Evolutionary conservation across 768 basidiomycete genomes (phyloP).

Genomic region (Mrakia hoshinonis): DNA sequence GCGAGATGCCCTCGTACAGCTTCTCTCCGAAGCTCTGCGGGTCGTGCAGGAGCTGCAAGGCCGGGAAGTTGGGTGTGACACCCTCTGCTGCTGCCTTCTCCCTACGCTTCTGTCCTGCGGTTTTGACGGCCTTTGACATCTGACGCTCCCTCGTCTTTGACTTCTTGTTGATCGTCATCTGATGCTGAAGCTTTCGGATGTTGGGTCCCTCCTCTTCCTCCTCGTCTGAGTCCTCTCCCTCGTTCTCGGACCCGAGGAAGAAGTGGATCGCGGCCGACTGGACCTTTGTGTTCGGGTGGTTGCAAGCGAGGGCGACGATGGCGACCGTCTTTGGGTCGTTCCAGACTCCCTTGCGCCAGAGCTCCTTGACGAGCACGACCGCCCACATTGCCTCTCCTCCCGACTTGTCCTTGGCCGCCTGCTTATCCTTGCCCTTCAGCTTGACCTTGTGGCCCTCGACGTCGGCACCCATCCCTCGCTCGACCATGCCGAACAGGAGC

Average conservation of each 20-base stretch:
- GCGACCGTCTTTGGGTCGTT: slow-evolving; percentile 85
- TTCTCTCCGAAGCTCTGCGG: slow-evolving; percentile 93
- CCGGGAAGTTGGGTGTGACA: slow-evolving; percentile 63
- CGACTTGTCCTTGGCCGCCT: slow-evolving; percentile 34
- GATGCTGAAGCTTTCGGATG: slow-evolving; percentile 68
- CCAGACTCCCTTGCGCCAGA: slow-evolving; percentile 92
- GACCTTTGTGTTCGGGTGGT: slow-evolving; percentile 87
- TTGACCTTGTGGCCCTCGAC: slow-evolving; percentile 75
- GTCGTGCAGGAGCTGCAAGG: slow-evolving; percentile 83
- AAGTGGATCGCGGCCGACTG: slow-evolving; percentile 91
- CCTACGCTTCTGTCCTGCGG: slow-evolving; percentile 38
- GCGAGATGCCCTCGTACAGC: slow-evolving; percentile 71
- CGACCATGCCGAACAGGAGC: slow-evolving; percentile 92
- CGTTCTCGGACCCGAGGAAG: slow-evolving; percentile 71
- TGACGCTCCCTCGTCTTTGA: slow-evolving; percentile 73
- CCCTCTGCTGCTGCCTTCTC: slow-evolving; percentile 37
- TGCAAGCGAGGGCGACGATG: slow-evolving; percentile 81
- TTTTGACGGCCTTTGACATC: slow-evolving; percentile 61
- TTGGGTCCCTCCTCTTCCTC: slow-evolving; percentile 62
- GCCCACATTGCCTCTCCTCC: slow-evolving; percentile 97
- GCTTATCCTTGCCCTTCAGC: slow-evolving; percentile 28
- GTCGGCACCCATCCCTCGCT: slow-evolving; percentile 76
- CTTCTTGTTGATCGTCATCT: slow-evolving; percentile 89
- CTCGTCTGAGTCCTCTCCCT: slow-evolving; percentile 63
- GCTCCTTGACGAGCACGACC: slow-evolving; percentile 79